A percentile compares a stretch with the other conserved stretches of the same genome.
phyloP scores from a whole-genome alignment of 768 basidiomycete species.

The Rhodotorula toruloides region DNA sequence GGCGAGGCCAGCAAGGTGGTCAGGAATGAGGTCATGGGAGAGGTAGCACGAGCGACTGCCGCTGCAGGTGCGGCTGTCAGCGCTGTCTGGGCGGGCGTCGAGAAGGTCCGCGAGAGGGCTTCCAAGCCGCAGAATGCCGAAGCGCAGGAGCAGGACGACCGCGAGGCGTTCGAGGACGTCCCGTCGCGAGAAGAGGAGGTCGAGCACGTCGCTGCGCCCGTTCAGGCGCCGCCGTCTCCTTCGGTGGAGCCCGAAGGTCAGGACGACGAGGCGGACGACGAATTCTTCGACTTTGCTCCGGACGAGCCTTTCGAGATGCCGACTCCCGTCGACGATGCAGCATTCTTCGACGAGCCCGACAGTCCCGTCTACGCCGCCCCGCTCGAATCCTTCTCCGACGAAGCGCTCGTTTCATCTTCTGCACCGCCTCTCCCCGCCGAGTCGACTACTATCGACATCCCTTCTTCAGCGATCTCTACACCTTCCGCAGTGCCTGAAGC shows the following conservation, averaged over 20 bases:
- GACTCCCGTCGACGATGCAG: too few relatives aligned
- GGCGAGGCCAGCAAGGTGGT: not conserved
- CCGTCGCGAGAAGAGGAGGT: not conserved
- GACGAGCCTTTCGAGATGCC: not conserved
- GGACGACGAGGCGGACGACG: too few relatives aligned
- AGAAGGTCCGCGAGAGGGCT: not conserved
- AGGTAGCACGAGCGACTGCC: slow-evolving; percentile 6
- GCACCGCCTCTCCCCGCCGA: not conserved
- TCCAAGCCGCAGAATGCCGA: not conserved
- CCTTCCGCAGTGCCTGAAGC: too few relatives aligned
- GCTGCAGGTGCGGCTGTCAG: slow-evolving; percentile 1
- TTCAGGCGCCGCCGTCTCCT: too few relatives aligned
- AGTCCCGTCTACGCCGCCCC: not conserved
- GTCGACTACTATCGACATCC: not conserved
- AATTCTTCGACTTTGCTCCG: not conserved
- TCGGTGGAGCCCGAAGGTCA: too few relatives aligned
- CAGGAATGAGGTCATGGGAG: not conserved
- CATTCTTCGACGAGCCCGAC: not conserved
- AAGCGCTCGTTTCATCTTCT: not conserved
- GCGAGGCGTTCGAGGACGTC: not conserved
- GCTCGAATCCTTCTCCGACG: not conserved
- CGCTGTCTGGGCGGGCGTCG: slow-evolving; percentile 2
- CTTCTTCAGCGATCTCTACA: not conserved
- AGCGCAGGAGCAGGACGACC: not conserved
- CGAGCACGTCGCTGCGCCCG: too few relatives aligned